Percentiles rank a stretch among this genome's conserved stretches.
phyloP scores from a whole-genome alignment of 2,329 filamentous ascomycete genomes.

The Ambrosiella xylebori region DNA sequence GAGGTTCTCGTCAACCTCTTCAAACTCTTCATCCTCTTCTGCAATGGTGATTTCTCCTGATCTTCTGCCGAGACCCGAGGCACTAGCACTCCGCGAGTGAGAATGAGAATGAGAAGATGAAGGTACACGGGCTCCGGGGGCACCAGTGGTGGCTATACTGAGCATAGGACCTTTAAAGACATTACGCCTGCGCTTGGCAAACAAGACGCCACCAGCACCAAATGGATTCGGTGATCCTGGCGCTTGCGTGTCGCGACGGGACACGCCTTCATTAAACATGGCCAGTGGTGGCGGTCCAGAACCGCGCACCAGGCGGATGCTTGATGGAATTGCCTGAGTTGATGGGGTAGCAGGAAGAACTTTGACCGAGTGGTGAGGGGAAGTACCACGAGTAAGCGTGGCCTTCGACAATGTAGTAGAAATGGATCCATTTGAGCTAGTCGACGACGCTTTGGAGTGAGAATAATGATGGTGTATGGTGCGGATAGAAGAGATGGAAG shows the following conservation, averaged over 20 bases:
- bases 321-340: conserved; percentile 57
- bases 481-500: conserved; percentile 81
- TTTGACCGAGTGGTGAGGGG: conserved; percentile 81
- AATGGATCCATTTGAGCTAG: conserved; percentile 63
- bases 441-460: conserved; percentile 88
- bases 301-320: conserved; percentile 64
- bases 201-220: conserved; percentile 43
- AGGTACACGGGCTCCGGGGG: conserved; percentile 17
- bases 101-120: conserved; percentile 24
- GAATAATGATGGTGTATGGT: conserved; percentile 77
- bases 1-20: conserved; percentile 40
- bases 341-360: conserved; percentile 86
- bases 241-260: conserved; percentile 22
- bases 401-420: conserved; percentile 52
- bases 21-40: conserved; percentile 40
- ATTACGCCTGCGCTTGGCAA: conserved; percentile 65
- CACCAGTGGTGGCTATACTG: conserved; percentile 23
- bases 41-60: conserved; percentile 62
- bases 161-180: conserved; percentile 68
- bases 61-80: conserved; percentile 43
- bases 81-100: conserved; percentile 43
- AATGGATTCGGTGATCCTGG: conserved; percentile 42
- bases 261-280: conserved; percentile 42
- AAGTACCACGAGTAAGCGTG: conserved; percentile 45
- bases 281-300: conserved; percentile 32